These are phyloP conservation scores for Aspergillus aculeatus DNA, from an alignment of 2,329 filamentous ascomycete species.

Conservation along the genomic window DNA sequence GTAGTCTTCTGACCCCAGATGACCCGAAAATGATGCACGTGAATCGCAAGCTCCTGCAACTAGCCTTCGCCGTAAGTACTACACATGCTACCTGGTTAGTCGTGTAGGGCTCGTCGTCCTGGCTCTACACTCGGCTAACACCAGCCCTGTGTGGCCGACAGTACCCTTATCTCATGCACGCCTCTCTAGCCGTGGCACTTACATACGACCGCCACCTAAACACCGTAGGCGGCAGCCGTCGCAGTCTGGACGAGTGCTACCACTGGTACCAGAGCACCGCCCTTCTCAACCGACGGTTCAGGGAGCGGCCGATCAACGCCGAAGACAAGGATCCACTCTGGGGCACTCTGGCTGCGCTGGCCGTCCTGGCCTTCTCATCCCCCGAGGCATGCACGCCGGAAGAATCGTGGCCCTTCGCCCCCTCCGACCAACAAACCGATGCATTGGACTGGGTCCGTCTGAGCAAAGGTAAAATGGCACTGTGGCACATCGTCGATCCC, in stretches of 20 bases:
- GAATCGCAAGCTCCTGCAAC: no score
- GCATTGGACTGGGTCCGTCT: no score
- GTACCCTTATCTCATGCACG: slow-evolving; percentile 51
- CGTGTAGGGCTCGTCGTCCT: no score
- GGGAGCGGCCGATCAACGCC: slow-evolving; percentile 29
- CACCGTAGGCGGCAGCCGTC: slow-evolving; percentile 19
- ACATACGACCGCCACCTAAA: slow-evolving; percentile 37
- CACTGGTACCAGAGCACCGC: slow-evolving; percentile 46
- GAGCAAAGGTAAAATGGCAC: no score
- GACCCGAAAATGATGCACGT: no score
- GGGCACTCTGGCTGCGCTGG: slow-evolving; percentile 47
- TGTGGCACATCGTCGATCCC: slow-evolving; percentile 26
- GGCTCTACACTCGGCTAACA: slow-evolving; percentile 9
- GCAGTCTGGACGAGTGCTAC: slow-evolving; percentile 42
- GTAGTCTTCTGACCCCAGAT: no score
- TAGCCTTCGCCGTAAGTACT: no score
- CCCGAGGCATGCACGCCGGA: no score
- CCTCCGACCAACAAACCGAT: no score
- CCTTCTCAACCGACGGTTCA: slow-evolving; percentile 42
- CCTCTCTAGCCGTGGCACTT: slow-evolving; percentile 44
- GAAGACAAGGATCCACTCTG: slow-evolving; percentile 48
- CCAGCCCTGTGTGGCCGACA: slow-evolving; percentile 13
- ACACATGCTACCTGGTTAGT: no score
- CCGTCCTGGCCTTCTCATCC: slow-evolving; percentile 26
- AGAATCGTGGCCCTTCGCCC: no score